Evolutionary conservation across 345 rosid genomes (phyloP).

Genomic region (Balakata baccata): DNA sequence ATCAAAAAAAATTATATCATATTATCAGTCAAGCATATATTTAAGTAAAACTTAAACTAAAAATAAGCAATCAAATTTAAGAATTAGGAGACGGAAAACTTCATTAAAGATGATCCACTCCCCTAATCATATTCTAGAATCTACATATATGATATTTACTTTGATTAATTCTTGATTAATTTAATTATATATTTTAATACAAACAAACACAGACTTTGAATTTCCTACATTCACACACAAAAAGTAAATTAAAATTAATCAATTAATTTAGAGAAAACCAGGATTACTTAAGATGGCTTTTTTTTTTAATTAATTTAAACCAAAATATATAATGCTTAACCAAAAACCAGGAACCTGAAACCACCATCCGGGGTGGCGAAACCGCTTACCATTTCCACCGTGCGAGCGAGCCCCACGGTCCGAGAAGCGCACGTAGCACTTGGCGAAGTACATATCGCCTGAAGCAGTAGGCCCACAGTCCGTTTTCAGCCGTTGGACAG

Average conservation of each 20-base stretch:
- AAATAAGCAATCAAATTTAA: background rate
- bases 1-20: background rate
- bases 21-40: too few relatives aligned
- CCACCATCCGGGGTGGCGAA: constrained; percentile 35
- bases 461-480: constrained; percentile 53
- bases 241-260: background rate
- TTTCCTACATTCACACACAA: background rate
- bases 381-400: constrained; percentile 39
- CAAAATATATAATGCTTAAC: background rate
- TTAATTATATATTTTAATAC: background rate
- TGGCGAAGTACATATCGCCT: constrained; percentile 83
- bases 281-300: background rate
- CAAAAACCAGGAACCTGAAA: constrained; percentile 17
- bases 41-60: background rate
- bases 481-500: constrained; percentile 35
- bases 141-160: too few relatives aligned
- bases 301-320: constrained; percentile 9
- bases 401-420: constrained; percentile 51
- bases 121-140: background rate
- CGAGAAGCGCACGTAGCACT: constrained; percentile 75
- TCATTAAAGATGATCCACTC: background rate
- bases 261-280: constrained; percentile 1
- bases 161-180: background rate
- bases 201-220: background rate
- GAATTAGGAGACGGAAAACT: background rate